Conservation (phyloP, 805 yeast genomes). For the Aciculoconidium aculeatum region DNA sequence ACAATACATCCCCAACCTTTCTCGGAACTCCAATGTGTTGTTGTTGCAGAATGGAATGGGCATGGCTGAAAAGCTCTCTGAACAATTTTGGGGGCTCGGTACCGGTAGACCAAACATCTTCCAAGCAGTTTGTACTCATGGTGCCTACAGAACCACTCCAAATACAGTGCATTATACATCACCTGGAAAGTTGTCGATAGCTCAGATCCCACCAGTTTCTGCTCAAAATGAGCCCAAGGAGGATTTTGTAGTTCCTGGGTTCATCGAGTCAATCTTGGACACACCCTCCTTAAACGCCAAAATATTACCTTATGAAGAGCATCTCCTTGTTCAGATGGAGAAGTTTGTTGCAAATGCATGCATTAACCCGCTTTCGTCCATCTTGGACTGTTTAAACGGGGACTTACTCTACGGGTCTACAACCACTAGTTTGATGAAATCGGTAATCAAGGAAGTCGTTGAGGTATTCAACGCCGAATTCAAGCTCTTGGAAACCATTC, state of each 20-base stretch:
- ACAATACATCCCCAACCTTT: conserved; percentile 47
- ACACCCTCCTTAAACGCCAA: conserved; percentile 21
- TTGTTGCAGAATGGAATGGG: conserved; percentile 90
- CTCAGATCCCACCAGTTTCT: conserved; percentile 41
- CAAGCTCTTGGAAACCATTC: conserved; percentile 17
- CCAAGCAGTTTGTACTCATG: conserved; percentile 82
- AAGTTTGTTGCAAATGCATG: conserved; percentile 79
- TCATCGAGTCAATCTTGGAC: conserved; percentile 18
- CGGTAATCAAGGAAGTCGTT: conserved; percentile 42
- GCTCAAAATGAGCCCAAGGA: not conserved
- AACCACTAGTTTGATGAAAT: conserved; percentile 26
- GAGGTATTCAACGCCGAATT: conserved; percentile 34
- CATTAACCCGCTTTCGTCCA: conserved; percentile 77
- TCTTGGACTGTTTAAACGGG: conserved; percentile 74
- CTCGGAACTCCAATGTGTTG: conserved; percentile 48
- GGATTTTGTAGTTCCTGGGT: conserved; percentile 10
- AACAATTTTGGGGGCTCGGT: conserved; percentile 46
- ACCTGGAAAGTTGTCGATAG: conserved; percentile 53
- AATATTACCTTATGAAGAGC: conserved; percentile 33
- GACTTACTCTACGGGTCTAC: conserved; percentile 46
- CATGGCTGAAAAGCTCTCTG: conserved; percentile 45
- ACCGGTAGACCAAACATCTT: conserved; percentile 49
- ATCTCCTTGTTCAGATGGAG: conserved; percentile 55
- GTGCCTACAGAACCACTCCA: conserved; percentile 50
- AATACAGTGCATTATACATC: conserved; percentile 58